Evolutionary conservation across 1,284 basidiomycete genomes (phyloP).

Genomic region (Farysia itapuensis): DNA sequence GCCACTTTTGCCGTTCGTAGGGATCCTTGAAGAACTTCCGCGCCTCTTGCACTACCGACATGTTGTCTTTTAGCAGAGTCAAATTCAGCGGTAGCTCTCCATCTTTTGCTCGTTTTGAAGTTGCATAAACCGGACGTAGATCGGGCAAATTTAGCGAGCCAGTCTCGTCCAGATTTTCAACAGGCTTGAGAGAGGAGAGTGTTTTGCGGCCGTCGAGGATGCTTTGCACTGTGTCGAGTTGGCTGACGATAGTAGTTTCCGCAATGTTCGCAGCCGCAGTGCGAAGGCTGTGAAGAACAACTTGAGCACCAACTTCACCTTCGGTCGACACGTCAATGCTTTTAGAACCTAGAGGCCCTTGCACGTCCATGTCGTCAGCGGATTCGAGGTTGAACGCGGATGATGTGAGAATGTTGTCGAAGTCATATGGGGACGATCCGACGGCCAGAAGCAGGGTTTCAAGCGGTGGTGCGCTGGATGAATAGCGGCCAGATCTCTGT

Average conservation of each 20-base stretch:
- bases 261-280: slow-evolving; percentile 34
- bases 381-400: slow-evolving; percentile 31
- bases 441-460: slow-evolving; percentile 35
- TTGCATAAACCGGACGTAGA: slow-evolving; percentile 41
- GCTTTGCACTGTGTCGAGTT: slow-evolving; percentile 34
- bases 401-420: slow-evolving; percentile 44
- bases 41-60: slow-evolving; percentile 48
- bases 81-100: slow-evolving; percentile 52
- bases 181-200: slow-evolving; percentile 10
- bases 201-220: slow-evolving; percentile 29
- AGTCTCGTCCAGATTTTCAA: slow-evolving; percentile 14
- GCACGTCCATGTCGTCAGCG: slow-evolving; percentile 21
- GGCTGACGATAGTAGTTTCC: slow-evolving; percentile 28
- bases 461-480: slow-evolving; percentile 21
- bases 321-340: slow-evolving; percentile 29
- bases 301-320: slow-evolving; percentile 28
- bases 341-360: slow-evolving; percentile 20
- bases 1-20: slow-evolving; percentile 57
- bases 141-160: too few relatives aligned
- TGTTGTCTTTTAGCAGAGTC: slow-evolving; percentile 45
- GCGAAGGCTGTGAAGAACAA: slow-evolving; percentile 25
- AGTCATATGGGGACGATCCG: slow-evolving; percentile 16
- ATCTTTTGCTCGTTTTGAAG: slow-evolving; percentile 15
- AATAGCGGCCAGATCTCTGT: slow-evolving; percentile 26
- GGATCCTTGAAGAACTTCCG: slow-evolving; percentile 38